These are phyloP conservation scores for Metschnikowia drakensbergensis DNA, from an alignment of 805 yeast species.

Conservation along the genomic window DNA sequence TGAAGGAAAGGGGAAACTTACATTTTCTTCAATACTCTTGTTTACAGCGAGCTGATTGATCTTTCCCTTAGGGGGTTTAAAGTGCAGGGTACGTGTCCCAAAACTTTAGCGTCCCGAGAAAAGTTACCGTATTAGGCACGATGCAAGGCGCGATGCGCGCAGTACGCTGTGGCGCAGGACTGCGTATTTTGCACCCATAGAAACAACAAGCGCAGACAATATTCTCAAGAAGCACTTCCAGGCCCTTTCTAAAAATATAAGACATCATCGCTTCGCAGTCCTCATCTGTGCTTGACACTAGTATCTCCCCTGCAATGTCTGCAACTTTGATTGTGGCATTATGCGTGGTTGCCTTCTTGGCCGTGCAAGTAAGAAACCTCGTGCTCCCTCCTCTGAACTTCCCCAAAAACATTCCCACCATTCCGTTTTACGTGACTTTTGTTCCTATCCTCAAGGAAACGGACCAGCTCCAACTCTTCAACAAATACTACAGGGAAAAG, in stretches of 20 bases:
- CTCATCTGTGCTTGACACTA: no score
- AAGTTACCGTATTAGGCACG: neutral
- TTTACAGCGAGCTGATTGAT: no score
- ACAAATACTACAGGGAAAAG: slow-evolving; percentile 39
- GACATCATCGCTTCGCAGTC: neutral
- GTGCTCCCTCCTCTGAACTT: slow-evolving; percentile 48
- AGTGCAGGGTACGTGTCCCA: no score
- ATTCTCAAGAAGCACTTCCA: neutral
- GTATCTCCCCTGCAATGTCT: neutral
- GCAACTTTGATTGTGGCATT: neutral
- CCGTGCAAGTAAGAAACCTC: slow-evolving; percentile 12
- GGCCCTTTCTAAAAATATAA: neutral
- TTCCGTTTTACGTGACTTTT: slow-evolving; percentile 58
- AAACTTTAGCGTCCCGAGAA: neutral
- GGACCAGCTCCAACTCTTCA: slow-evolving; percentile 49
- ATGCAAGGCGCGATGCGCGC: neutral
- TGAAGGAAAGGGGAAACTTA: no score
- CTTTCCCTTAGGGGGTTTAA: no score
- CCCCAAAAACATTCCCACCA: slow-evolving; percentile 53
- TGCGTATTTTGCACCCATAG: neutral
- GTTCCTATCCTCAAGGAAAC: slow-evolving; percentile 39
- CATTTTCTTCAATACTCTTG: no score
- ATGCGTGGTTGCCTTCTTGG: neutral
- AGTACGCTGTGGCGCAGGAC: neutral
- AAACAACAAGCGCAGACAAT: neutral